A percentile compares a stretch with the other conserved stretches of the same genome.
Conservation (phyloP, 2,329 filamentous ascomycete genomes). For the Sporothrix variecibatus region DNA sequence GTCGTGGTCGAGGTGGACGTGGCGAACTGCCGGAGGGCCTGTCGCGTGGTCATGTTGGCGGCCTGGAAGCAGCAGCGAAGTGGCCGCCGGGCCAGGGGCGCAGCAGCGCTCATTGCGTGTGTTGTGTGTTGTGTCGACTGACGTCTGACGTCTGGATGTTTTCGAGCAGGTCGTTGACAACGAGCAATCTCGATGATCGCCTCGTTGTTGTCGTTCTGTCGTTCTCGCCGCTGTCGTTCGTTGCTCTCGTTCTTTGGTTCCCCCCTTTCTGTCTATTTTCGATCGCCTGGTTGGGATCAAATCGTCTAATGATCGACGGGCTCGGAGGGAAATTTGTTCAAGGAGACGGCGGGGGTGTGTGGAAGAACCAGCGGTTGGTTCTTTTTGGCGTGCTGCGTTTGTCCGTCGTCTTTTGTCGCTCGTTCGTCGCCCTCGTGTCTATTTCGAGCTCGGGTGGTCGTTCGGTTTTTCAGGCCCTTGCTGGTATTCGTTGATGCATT, state of each 20-base stretch:
- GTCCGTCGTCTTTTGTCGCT: not conserved
- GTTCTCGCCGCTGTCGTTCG: no score
- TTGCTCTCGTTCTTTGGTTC: not conserved
- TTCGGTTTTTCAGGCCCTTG: constrained; percentile 18
- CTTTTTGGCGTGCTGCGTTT: not conserved
- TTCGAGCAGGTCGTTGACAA: not conserved
- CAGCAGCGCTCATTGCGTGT: constrained; percentile 22
- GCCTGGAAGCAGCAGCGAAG: constrained; percentile 25
- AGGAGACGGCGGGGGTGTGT: not conserved
- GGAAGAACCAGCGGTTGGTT: not conserved
- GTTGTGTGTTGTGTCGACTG: not conserved
- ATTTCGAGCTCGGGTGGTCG: constrained; percentile 12
- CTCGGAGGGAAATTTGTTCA: constrained; percentile 18
- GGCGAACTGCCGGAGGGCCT: constrained; percentile 22
- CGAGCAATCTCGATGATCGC: not conserved
- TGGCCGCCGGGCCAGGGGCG: constrained; percentile 28
- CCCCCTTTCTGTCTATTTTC: constrained; percentile 6
- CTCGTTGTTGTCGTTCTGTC: not conserved
- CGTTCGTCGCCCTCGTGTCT: constrained; percentile 12
- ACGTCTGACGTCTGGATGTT: not conserved
- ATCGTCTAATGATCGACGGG: constrained; percentile 20
- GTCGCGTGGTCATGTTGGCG: constrained; percentile 1
- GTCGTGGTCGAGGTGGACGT: constrained; percentile 18
- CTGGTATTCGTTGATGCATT: constrained; percentile 12
- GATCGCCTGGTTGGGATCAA: constrained; percentile 16